Evolutionary conservation across 2,329 filamentous ascomycete species (phyloP).

Genomic region (Arthrobotrys sinensis): DNA sequence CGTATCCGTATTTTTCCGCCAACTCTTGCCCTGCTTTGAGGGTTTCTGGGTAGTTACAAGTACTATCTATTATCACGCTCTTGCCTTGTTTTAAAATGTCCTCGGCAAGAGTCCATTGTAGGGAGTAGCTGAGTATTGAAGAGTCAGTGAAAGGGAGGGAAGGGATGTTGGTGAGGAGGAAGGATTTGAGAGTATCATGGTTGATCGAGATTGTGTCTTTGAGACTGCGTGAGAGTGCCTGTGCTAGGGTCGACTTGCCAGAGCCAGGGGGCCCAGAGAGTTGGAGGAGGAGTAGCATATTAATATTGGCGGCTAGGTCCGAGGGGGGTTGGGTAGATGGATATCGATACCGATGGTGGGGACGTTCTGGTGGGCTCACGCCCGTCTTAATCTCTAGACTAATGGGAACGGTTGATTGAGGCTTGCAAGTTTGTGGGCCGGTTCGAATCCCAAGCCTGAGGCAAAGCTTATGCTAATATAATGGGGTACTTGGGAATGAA

Average conservation of each 20-base stretch:
- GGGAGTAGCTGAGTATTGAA: conserved; percentile 66
- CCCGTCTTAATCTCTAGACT: no score
- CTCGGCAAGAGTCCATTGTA: conserved; percentile 67
- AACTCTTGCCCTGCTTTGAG: conserved; percentile 65
- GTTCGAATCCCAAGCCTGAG: no score
- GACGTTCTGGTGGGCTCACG: no score
- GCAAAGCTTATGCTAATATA: no score
- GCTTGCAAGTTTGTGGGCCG: no score
- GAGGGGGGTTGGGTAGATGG: no score
- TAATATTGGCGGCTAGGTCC: no score
- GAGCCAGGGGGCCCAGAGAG: conserved; percentile 65
- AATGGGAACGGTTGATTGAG: no score
- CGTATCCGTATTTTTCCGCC: conserved; percentile 62
- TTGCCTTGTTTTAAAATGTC: conserved; percentile 66
- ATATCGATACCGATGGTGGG: no score
- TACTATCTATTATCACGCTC: conserved; percentile 67
- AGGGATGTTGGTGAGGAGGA: conserved; percentile 64
- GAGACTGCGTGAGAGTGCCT: conserved; percentile 56
- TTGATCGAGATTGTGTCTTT: conserved; percentile 66
- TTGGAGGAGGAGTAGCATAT: not conserved
- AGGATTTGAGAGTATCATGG: conserved; percentile 67
- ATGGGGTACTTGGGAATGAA: no score
- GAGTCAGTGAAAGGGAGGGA: conserved; percentile 65
- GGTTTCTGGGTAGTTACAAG: conserved; percentile 66
- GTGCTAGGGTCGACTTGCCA: conserved; percentile 67